Conservation (phyloP, 768 basidiomycete genomes). For the Roridomyces roridus region DNA sequence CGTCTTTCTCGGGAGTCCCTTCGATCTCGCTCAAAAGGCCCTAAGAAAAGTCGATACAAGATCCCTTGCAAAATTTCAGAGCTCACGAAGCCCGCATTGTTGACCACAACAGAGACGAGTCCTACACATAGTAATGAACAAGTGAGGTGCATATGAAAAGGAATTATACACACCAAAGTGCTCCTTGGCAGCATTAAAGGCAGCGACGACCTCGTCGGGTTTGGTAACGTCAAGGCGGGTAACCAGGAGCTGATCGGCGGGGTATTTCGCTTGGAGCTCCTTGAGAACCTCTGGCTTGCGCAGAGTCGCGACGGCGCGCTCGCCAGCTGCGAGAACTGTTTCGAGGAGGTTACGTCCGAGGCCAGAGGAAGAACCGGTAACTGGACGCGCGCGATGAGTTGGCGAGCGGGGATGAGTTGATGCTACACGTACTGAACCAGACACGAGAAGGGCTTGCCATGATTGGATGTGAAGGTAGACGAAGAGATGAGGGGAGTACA, state of each 20-base stretch:
- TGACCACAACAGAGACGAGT: conserved; percentile 51
- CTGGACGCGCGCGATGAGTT: conserved; percentile 21
- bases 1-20: conserved; percentile 36
- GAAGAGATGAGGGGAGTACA: too few species aligned
- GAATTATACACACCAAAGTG: conserved; percentile 33
- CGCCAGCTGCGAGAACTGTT: conserved; percentile 34
- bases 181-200: conserved; percentile 38
- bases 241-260: conserved; percentile 34
- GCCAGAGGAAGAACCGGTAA: conserved; percentile 41
- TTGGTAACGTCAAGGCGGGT: conserved; percentile 36
- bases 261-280: conserved; percentile 26
- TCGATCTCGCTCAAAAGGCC: conserved; percentile 44
- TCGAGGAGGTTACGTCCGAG: conserved; percentile 38
- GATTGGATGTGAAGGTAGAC: too few species aligned
- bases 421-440: conserved; percentile 1
- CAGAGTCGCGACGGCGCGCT: conserved; percentile 39
- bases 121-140: conserved; percentile 6
- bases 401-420: not conserved
- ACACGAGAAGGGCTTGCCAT: not conserved
- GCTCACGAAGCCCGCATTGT: conserved; percentile 43
- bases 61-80: conserved; percentile 21
- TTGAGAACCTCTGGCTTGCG: conserved; percentile 32
- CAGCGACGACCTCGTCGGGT: conserved; percentile 35
- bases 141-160: too few species aligned
- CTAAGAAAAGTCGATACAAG: conserved; percentile 32